Base-by-base conservation (phyloP, 345 rosid species). In the Atalantia buxifolia region DNA sequence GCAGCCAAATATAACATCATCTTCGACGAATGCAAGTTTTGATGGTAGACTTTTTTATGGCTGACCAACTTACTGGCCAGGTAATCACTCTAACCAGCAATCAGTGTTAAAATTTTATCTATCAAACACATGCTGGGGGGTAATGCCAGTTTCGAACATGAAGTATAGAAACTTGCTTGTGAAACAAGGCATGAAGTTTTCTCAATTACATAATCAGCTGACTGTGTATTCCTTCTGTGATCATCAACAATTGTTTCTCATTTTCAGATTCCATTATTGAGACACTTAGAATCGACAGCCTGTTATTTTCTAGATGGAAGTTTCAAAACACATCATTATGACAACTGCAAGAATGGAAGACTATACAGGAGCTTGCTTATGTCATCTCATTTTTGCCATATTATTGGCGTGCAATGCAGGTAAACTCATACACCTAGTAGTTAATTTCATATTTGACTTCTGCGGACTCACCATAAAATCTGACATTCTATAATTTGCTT, bases 331-430 rank as follows among this genome's bases (percentile, higher is more conserved):
- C 98, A 90, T 42, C 80, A 79, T 63, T 92, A 85, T 25, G 89
- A 86, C 61, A 89, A 92, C 55, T 94, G 98, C 84, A 86, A 81
- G 48, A 89, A 79, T 1, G 98, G 99, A 75, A 88, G 82, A 64
- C 68, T 90, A 18, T 94, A 87, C 36, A 78, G 71, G 95, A 94
- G 61, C 89, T 96, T 14, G 94, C 89, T 64, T 94, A 92, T 83
- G 86, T 90, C 8, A 90, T 96, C 73, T 94, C 98, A 4, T 94
- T 96, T 83, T 83, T 85, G 69, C 99, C 98, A 1, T 94, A 92
- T 80, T 94, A 91, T 79, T 94, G 97, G 98, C 95, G 98, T 69
- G 97, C 97, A 1, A 90, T 92, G 98, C 99, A 96, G 91, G 98
- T 96, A 83, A 69, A 9, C 40, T 65, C 50, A 24, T 6, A 8